phyloP scores from a whole-genome alignment of 441 rosid genomes.

The Bruguiera hainesii region DNA sequence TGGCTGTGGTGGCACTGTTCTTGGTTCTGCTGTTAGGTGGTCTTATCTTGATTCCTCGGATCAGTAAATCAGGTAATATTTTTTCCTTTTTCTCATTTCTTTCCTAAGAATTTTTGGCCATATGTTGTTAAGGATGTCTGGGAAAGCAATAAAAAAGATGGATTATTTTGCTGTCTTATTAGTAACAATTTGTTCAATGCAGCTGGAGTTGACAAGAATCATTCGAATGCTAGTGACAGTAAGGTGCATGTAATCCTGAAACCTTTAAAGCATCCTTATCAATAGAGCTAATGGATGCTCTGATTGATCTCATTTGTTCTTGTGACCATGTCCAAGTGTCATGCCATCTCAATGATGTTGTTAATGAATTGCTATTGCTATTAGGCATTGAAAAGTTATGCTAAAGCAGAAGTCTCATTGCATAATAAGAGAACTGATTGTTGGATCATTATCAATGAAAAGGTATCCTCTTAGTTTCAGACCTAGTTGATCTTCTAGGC shows the following conservation, averaged over 20 bases:
- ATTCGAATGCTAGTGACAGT: constrained; percentile 17
- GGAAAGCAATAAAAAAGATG: not conserved
- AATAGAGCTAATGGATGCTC: too few relatives aligned
- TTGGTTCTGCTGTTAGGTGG: constrained; percentile 43
- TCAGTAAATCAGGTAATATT: constrained; percentile 37
- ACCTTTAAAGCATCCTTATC: not conserved
- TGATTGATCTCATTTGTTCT: too few relatives aligned
- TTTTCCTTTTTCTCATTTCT: not conserved
- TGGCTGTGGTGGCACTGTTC: constrained; percentile 38
- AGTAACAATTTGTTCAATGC: constrained; percentile 25
- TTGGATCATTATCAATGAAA: constrained; percentile 87
- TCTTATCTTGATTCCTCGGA: constrained; percentile 40
- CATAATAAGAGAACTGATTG: constrained; percentile 86
- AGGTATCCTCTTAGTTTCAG: constrained; percentile 33
- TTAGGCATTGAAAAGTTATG: constrained; percentile 50
- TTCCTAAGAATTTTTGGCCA: not conserved
- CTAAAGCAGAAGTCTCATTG: constrained; percentile 52
- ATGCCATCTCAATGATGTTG: not conserved
- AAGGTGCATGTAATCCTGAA: constrained; percentile 25
- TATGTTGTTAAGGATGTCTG: not conserved
- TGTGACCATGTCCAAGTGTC: not conserved
- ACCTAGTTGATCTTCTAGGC: constrained; percentile 4
- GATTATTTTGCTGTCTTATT: constrained; percentile 7
- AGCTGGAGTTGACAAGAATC: constrained; percentile 34
- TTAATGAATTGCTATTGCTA: constrained; percentile 8